A percentile compares a stretch with the other conserved stretches of the same genome.
These are phyloP conservation scores for Lachancea quebecensis DNA, from an alignment of 805 yeast genomes.

Conservation along the genomic window DNA sequence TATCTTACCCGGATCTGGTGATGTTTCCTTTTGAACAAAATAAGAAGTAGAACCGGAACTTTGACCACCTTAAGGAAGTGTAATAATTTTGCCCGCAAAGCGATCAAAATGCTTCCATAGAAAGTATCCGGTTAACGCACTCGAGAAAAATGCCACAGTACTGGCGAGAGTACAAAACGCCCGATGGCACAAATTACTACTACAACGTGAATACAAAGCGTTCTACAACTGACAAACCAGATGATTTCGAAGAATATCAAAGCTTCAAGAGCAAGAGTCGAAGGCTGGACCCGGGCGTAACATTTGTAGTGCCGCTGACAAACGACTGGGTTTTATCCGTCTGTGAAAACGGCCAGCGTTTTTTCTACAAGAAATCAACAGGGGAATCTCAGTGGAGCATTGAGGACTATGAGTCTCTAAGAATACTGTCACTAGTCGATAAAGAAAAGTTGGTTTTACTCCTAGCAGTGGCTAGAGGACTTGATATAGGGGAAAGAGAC, in stretches of 20 bases:
- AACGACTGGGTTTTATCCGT: slow-evolving; percentile 40
- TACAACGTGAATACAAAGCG: slow-evolving; percentile 33
- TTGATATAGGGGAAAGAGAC: neutral
- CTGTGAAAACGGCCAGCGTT: slow-evolving; percentile 37
- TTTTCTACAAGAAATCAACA: slow-evolving; percentile 31
- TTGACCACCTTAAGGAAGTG: neutral
- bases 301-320: slow-evolving; percentile 15
- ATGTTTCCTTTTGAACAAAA: neutral
- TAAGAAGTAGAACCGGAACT: neutral
- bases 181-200: slow-evolving; percentile 34
- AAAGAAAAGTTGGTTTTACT: slow-evolving; percentile 21
- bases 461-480: slow-evolving; percentile 23
- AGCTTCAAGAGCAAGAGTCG: slow-evolving; percentile 4
- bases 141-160: slow-evolving; percentile 19
- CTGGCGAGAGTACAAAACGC: slow-evolving; percentile 36
- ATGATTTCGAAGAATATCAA: slow-evolving; percentile 1
- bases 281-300: slow-evolving; percentile 9
- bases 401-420: slow-evolving; percentile 27
- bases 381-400: slow-evolving; percentile 33
- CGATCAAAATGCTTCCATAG: neutral
- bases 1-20: slow-evolving; percentile 9
- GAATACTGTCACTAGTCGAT: slow-evolving; percentile 26
- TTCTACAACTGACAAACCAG: slow-evolving; percentile 36
- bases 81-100: no score
- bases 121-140: neutral